Evolutionary conservation across 163 green algal species (phyloP), one percentile per base, ranked within the genome.

Genomic region (Volvox carteri): DNA sequence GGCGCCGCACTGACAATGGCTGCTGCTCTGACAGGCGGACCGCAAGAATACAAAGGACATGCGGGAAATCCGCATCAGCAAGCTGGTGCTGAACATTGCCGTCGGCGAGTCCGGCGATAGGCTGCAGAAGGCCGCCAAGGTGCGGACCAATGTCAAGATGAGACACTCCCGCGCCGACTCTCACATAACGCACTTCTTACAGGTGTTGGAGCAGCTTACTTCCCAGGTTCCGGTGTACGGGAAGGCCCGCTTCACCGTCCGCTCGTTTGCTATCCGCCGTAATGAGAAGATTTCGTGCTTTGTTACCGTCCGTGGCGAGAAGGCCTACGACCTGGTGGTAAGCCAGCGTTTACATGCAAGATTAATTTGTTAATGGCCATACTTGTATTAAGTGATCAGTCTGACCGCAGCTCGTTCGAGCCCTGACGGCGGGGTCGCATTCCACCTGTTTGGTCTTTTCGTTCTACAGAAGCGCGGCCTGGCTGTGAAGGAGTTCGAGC

Each of bases 401-500:
- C n/a, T n/a, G n/a, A n/a, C n/a, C n/a, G n/a, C n/a, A n/a, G n/a
- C n/a, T n/a, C n/a, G n/a, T n/a, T n/a, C n/a, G n/a, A n/a, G n/a
- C 8, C 30, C 35, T 73, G 77, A 74, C 77, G 54, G 50, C 52
- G 33, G 75, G 50, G 58, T 48, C 54, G 42, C 30, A 33, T 44
- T 52, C 23, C 0, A 2, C n/a, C 3, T 19, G 14, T 48, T 52
- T 25, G 11, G 28, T 33, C 1, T 33, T 4, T 56, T 67, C 7
- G 62, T 2, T 58, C 2, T 92, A 75, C 92, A 98, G 95, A 98
- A 99, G 95, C 96, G 96, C 77, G 98, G 98, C 62, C 94, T 99
- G 30, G 99, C 99, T 95, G 98, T 99, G 81, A 99, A 98, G 95
- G 98, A 99, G 94, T 99, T 99, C 87, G 98, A 99, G 96, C 96